Conservation (phyloP, 2,329 filamentous ascomycete species). For the Amauroascus niger region DNA sequence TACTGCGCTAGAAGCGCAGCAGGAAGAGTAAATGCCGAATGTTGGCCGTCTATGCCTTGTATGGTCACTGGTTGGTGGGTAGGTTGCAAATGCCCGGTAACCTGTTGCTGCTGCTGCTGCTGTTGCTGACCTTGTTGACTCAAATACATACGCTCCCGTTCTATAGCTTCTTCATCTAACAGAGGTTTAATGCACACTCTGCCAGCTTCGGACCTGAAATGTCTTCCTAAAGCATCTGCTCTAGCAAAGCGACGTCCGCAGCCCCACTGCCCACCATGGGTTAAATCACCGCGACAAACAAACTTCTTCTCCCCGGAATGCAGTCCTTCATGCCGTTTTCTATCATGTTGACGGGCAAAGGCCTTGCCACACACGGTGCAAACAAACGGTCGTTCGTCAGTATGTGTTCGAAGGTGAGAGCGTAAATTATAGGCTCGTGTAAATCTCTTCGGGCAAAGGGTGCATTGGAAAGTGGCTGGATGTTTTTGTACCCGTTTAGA, state of each 20-base stretch:
- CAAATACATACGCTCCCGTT: constrained; percentile 64
- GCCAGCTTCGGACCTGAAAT: constrained; percentile 92
- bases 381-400: constrained; percentile 92
- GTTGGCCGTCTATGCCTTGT: constrained; percentile 49
- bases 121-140: constrained; percentile 64
- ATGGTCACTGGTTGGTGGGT: constrained; percentile 50
- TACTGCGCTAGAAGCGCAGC: constrained; percentile 84
- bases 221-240: constrained; percentile 84
- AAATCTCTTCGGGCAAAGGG: constrained; percentile 85
- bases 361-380: constrained; percentile 96
- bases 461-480: constrained; percentile 93
- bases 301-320: constrained; percentile 99
- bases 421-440: constrained; percentile 93
- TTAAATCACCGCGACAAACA: constrained; percentile 85
- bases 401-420: constrained; percentile 90
- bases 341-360: constrained; percentile 92
- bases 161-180: constrained; percentile 82
- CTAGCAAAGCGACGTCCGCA: constrained; percentile 88
- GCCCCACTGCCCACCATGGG: constrained; percentile 75
- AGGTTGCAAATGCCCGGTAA: constrained; percentile 43
- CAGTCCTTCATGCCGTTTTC: constrained; percentile 90
- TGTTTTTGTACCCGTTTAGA: constrained; percentile 91
- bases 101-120: constrained; percentile 58
- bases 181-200: constrained; percentile 96
- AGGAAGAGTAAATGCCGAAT: constrained; percentile 61